These are phyloP conservation scores for Xylaria telfairii DNA, from an alignment of 495 filamentous ascomycete genomes.

Conservation along the genomic window DNA sequence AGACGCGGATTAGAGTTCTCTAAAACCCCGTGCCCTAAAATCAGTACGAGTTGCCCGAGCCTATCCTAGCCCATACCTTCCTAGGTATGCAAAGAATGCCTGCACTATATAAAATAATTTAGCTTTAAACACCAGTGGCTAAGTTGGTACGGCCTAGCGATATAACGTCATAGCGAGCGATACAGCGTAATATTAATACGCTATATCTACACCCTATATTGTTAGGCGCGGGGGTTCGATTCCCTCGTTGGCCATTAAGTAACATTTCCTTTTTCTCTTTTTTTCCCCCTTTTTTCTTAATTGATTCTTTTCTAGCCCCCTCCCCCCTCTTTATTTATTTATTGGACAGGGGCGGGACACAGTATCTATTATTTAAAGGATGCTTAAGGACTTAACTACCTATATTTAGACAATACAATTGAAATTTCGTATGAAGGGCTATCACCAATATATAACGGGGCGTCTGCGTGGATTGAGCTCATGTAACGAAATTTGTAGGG, in stretches of 20 bases:
- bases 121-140: background rate
- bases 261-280: background rate
- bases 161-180: no score
- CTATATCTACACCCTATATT: background rate
- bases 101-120: background rate
- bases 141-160: slow-evolving; percentile 11
- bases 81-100: no score
- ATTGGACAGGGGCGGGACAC: no score
- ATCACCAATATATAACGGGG: background rate
- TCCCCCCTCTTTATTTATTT: no score
- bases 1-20: no score
- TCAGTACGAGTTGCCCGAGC: background rate
- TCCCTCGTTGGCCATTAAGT: slow-evolving; percentile 1
- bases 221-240: slow-evolving; percentile 2
- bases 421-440: background rate
- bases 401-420: background rate
- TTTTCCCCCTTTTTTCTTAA: no score
- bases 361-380: no score
- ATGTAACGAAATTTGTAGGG: background rate
- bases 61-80: background rate
- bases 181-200: no score
- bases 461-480: background rate
- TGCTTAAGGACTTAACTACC: no score
- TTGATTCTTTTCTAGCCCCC: no score
- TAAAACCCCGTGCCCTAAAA: no score